Evolutionary conservation across 1,284 basidiomycete species (phyloP).

Genomic region (Boletus semigastroideus): DNA sequence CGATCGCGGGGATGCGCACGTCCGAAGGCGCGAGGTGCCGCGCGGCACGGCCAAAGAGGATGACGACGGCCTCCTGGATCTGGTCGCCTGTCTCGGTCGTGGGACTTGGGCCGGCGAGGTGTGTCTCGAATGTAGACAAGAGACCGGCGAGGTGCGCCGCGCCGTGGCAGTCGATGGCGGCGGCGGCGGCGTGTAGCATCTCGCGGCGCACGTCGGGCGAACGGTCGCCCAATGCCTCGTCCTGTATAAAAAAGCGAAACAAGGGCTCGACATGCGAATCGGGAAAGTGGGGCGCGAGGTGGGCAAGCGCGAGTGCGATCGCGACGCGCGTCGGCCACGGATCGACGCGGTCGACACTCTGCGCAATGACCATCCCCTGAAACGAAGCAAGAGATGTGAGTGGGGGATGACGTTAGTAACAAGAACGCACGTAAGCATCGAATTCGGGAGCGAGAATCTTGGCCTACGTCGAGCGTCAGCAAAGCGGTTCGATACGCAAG

Average conservation of each 20-base stretch:
- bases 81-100: constrained; percentile 78
- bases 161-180: constrained; percentile 86
- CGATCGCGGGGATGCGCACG: constrained; percentile 76
- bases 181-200: constrained; percentile 85
- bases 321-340: constrained; percentile 89
- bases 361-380: constrained; percentile 91
- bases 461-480: constrained; percentile 44
- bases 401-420: no score
- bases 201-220: constrained; percentile 78
- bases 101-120: constrained; percentile 64
- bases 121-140: constrained; percentile 83
- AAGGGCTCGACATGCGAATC: constrained; percentile 72
- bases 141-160: constrained; percentile 71
- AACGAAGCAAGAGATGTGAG: background rate
- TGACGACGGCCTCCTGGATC: constrained; percentile 94
- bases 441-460: constrained; percentile 88
- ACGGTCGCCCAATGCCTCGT: constrained; percentile 88
- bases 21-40: constrained; percentile 83
- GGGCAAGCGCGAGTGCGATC: constrained; percentile 69
- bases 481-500: no score
- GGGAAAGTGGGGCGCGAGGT: constrained; percentile 69
- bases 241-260: constrained; percentile 85
- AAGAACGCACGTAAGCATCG: constrained; percentile 73
- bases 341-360: constrained; percentile 88
- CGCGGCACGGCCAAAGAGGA: constrained; percentile 92